A percentile compares a stretch with the other conserved stretches of the same genome.
Evolutionary conservation across 2,329 filamentous ascomycete species (phyloP).

Genomic region (Cladosporium halotolerans): DNA sequence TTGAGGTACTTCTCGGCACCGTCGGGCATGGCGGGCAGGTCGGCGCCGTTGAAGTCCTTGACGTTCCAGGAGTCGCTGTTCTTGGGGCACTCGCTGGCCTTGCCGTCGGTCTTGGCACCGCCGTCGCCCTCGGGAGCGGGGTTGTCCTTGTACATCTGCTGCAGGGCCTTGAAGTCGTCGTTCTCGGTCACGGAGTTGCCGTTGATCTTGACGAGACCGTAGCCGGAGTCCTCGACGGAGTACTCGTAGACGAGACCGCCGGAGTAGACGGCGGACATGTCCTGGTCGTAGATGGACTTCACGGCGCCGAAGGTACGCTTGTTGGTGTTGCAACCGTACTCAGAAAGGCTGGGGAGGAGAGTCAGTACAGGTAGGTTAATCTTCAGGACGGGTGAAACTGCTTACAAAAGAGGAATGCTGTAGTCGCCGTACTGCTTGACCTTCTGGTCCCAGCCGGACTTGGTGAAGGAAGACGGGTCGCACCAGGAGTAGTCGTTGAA

Average conservation of each 20-base stretch:
- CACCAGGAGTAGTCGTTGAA: slow-evolving; percentile 92
- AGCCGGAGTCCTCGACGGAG: slow-evolving; percentile 70
- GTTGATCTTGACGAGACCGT: slow-evolving; percentile 67
- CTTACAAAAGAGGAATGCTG: slow-evolving; percentile 73
- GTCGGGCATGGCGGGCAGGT: slow-evolving; percentile 52
- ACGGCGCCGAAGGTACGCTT: slow-evolving; percentile 77
- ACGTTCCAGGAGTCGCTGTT: slow-evolving; percentile 53
- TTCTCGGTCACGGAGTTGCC: slow-evolving; percentile 47
- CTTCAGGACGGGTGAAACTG: neutral
- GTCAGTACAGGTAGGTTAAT: slow-evolving; percentile 11
- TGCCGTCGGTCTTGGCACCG: slow-evolving; percentile 51
- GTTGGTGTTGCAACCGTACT: slow-evolving; percentile 85
- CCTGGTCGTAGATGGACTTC: slow-evolving; percentile 64
- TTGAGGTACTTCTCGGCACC: slow-evolving; percentile 52
- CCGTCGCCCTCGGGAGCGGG: slow-evolving; percentile 50
- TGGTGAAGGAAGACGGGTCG: slow-evolving; percentile 60
- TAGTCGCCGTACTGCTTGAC: slow-evolving; percentile 82
- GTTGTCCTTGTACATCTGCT: slow-evolving; percentile 45
- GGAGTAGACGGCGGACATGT: slow-evolving; percentile 90
- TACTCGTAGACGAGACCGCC: slow-evolving; percentile 97
- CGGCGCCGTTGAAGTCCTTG: slow-evolving; percentile 35
- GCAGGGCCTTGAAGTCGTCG: slow-evolving; percentile 56
- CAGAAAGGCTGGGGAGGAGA: slow-evolving; percentile 57
- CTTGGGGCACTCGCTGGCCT: slow-evolving; percentile 49
- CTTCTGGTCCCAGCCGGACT: slow-evolving; percentile 79